Evolutionary conservation across 1,284 basidiomycete species (phyloP).

Genomic region (Flammula alnicola): DNA sequence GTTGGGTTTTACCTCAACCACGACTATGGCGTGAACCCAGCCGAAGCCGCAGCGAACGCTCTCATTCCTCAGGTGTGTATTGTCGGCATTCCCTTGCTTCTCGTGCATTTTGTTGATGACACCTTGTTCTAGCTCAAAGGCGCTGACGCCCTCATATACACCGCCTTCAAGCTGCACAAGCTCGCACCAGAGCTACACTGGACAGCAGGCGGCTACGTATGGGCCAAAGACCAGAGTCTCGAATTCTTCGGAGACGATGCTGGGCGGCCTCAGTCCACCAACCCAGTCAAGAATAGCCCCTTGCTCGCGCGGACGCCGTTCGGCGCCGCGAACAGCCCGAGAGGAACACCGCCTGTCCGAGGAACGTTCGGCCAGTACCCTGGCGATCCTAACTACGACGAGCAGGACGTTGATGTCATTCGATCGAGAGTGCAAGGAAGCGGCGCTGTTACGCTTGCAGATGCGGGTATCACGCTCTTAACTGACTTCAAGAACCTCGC

Average conservation of each 20-base stretch:
- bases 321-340: slow-evolving; percentile 19
- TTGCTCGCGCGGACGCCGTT: slow-evolving; percentile 27
- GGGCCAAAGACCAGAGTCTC: slow-evolving; percentile 73
- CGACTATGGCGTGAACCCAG: slow-evolving; percentile 76
- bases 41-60: slow-evolving; percentile 69
- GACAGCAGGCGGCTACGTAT: slow-evolving; percentile 80
- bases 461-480: slow-evolving; percentile 66
- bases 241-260: slow-evolving; percentile 58
- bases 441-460: slow-evolving; percentile 64
- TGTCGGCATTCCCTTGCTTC: slow-evolving; percentile 1
- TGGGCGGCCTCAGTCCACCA: slow-evolving; percentile 27
- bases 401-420: slow-evolving; percentile 52
- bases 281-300: slow-evolving; percentile 22
- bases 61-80: slow-evolving; percentile 68
- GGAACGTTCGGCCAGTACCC: slow-evolving; percentile 47
- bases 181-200: slow-evolving; percentile 75
- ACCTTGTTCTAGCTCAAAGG: slow-evolving; percentile 63
- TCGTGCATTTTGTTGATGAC: background rate
- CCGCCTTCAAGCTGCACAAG: slow-evolving; percentile 76
- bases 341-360: slow-evolving; percentile 39
- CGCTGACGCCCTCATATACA: slow-evolving; percentile 74
- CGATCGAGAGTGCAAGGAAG: slow-evolving; percentile 64
- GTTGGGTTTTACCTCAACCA: slow-evolving; percentile 73
- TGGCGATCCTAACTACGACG: slow-evolving; percentile 36
- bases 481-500: slow-evolving; percentile 55